phyloP scores from a whole-genome alignment of 768 basidiomycete species.

The Collybia mongolica region DNA sequence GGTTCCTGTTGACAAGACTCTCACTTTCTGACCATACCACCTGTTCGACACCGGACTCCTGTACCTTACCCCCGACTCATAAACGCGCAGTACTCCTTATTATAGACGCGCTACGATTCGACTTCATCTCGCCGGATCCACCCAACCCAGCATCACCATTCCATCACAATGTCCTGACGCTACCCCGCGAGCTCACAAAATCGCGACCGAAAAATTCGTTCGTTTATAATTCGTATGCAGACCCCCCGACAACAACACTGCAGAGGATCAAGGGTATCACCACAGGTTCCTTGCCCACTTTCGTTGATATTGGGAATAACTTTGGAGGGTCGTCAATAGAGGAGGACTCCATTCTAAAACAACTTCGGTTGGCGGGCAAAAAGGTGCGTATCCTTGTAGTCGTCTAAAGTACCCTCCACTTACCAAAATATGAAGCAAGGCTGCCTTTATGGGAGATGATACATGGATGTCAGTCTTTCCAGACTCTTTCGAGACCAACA shows the following conservation, averaged over 20 bases:
- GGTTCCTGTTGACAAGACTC: constrained; percentile 84
- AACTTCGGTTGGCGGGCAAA: constrained; percentile 58
- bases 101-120: constrained; percentile 91
- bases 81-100: constrained; percentile 80
- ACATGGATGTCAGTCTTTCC: constrained; percentile 95
- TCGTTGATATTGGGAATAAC: constrained; percentile 90
- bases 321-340: constrained; percentile 84
- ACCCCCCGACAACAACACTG: constrained; percentile 93
- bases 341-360: constrained; percentile 87
- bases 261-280: constrained; percentile 95
- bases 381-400: constrained; percentile 40
- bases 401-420: background rate
- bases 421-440: constrained; percentile 33
- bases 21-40: constrained; percentile 59
- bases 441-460: constrained; percentile 95
- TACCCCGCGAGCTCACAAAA: constrained; percentile 72
- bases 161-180: constrained; percentile 80
- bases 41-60: constrained; percentile 32
- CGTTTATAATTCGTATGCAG: constrained; percentile 86
- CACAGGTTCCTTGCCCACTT: constrained; percentile 93
- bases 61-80: constrained; percentile 64
- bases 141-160: constrained; percentile 59
- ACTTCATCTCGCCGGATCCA: constrained; percentile 80
- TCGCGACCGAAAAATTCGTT: constrained; percentile 70
- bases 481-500: constrained; percentile 63